Percentiles rank a stretch among this genome's conserved stretches.
Conservation (phyloP, 805 yeast genomes). For the Saccharomycopsis fodiens region DNA sequence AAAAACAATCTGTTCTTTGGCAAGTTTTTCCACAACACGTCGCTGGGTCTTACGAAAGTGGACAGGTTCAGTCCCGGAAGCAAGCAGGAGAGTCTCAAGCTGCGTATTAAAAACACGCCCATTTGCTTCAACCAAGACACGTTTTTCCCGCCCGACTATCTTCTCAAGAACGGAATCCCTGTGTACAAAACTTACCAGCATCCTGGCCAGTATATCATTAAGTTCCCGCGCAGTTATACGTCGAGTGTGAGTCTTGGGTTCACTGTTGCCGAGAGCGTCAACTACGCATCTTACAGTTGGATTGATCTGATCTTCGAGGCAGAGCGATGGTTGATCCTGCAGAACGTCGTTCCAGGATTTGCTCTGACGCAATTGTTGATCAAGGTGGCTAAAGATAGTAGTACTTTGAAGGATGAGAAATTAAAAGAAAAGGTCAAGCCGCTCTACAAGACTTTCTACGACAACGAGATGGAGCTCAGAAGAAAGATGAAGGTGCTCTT, state of each 20-base stretch:
- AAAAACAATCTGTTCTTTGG: slow-evolving; percentile 5
- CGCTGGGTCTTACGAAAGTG: slow-evolving; percentile 3
- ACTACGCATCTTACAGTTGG: slow-evolving; percentile 55
- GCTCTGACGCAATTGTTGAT: slow-evolving; percentile 41
- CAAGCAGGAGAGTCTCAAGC: neutral
- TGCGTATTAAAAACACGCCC: slow-evolving; percentile 14
- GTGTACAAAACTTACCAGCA: slow-evolving; percentile 44
- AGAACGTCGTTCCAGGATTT: slow-evolving; percentile 44
- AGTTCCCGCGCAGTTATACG: slow-evolving; percentile 49
- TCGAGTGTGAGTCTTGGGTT: slow-evolving; percentile 47
- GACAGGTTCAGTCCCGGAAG: slow-evolving; percentile 4
- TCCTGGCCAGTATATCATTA: slow-evolving; percentile 55
- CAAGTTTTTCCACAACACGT: slow-evolving; percentile 13
- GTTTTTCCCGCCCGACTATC: slow-evolving; percentile 41
- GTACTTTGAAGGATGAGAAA: slow-evolving; percentile 32
- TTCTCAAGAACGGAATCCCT: slow-evolving; percentile 42
- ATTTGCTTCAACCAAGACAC: slow-evolving; percentile 35
- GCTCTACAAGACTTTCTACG: slow-evolving; percentile 29
- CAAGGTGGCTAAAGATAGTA: slow-evolving; percentile 34
- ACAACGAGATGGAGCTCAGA: slow-evolving; percentile 39
- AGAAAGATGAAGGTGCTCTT: slow-evolving; percentile 28
- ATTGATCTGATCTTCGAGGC: slow-evolving; percentile 40
- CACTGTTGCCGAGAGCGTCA: slow-evolving; percentile 46
- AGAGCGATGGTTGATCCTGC: slow-evolving; percentile 42
- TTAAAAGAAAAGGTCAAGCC: slow-evolving; percentile 30